Base-by-base conservation (phyloP, 345 rosid genomes). In the Moricandia arvensis region DNA sequence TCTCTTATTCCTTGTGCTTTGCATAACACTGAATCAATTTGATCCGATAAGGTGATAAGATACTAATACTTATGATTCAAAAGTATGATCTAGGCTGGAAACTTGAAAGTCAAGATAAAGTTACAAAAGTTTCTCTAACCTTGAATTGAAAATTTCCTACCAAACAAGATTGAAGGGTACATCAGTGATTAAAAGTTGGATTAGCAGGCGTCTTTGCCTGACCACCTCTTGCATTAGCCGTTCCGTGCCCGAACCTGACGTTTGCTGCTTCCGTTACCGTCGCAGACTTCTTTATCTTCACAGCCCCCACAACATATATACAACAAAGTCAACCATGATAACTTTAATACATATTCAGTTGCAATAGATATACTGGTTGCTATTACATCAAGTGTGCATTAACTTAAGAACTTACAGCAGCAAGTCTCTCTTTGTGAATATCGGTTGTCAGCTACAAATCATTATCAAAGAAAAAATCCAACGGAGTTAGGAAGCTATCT, bases 371-470 rank as follows among this genome's bases (percentile, higher is more conserved):
- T 45, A 45, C 60, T 74, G 21, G 17, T 11, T 15, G 55, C 5
- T 73, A 34, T 61, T 1, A 60, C 29, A 49, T 16, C 57, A 75
- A 27, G 30, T 26, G 66, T 43, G 68, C 57, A 33, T 29, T 43
- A 16, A 53, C 45, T 33, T 54, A 43, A 16, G 66, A 80, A 84
- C 97, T 84, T 82, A 95, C 99, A 9, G 13, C 89, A 64, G 90
- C 93, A 61, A 89, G 88, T 75, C 99, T 86, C 82, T 95, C 99
- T 81, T 91, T 89, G 87, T 95, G 97, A 69, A 87, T 74, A 63
- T 95, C 99, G 75, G 80, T 86, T 77, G 86, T 81, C 73, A 80
- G 75, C 99, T 95, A 92, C 79, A 80, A 73, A 75, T 61, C 55
- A 75, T 10, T 63, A 58, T 38, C 26, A 63, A 60, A 53, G 24